Percentiles rank a stretch among this genome's conserved stretches.
Conservation (phyloP, 73 alveolate genomes). For the Uronychia setigera region DNA sequence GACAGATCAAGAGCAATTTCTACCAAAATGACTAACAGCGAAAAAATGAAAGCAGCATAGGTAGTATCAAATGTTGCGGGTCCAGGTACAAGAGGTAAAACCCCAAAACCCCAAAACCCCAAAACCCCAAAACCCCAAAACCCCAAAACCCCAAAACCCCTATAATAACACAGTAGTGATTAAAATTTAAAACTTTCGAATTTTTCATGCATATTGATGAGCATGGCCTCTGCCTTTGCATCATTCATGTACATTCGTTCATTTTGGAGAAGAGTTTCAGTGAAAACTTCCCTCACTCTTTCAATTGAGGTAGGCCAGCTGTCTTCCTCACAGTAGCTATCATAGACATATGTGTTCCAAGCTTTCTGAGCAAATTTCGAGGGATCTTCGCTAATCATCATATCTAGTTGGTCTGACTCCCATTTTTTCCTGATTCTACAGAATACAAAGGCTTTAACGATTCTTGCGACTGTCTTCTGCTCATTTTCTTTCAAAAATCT, state of each 20-base stretch:
- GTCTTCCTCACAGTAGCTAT: neutral
- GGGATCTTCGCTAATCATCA: neutral
- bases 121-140: no score
- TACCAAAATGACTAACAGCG: neutral
- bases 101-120: no score
- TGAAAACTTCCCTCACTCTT: neutral
- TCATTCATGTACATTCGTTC: neutral
- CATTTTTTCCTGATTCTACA: neutral
- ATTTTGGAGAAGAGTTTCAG: neutral
- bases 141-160: no score
- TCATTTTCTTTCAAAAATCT: neutral
- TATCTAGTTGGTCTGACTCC: neutral
- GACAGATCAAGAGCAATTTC: neutral
- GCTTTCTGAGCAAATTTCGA: neutral
- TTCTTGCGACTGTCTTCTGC: neutral
- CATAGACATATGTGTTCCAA: neutral
- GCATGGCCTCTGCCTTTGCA: no score
- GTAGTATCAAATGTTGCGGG: no score
- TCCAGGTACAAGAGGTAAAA: neutral
- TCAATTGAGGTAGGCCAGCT: neutral
- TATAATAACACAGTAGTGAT: no score
- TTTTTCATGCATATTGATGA: no score
- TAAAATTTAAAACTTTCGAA: no score
- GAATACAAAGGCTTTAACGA: neutral
- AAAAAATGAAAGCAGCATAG: neutral